Base-by-base conservation (phyloP, 169 alveolate genomes). In the Cryptosporidium sp. region DNA sequence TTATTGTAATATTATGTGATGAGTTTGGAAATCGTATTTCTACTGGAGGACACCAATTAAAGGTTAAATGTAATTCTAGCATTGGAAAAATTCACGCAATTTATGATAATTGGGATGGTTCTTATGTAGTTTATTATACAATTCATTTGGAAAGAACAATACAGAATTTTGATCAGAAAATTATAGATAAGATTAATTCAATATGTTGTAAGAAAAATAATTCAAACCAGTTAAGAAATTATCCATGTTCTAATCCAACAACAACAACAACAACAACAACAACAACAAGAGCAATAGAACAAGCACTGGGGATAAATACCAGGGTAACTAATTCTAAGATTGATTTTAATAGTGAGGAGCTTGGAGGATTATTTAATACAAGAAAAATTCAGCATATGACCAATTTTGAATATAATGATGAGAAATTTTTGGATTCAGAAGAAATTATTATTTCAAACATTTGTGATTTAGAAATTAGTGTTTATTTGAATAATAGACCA, bases 31-130 rank as follows among this genome's bases (percentile, higher is more conserved):
- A 92, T 69, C 84, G 93, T 52, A 85, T 92, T 21, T 55, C 85
- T 21, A 71, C 86, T 18, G 94, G 94, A 18, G 92, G 92, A 8
- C 93, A 92, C 71, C 71, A 85, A 45, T 29, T 92, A 51, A 73
- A 73, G 26, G 94, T 75, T 21, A 68, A 59, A 31, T 92, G 73
- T 26, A 52, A 62, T 65, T 80, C 85, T 7, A 51, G 41, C 1
- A 91, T 92, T 16, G 94, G 93, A 10, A 73, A 62, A n/a, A 84
- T 92, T 23, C 84, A 84, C 37, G 84, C 75, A 16, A 85, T 92
- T 7, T 43, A 55, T 14, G 94, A 92, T 55, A 86, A 92, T 61
- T 75, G 91, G 91, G 69, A 61, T 62, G 94, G 94, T 9, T 69
- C 91, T 21, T 92, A 89, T 70, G 31, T 68, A 4, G 55, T 92